Evolutionary conservation across 2,329 filamentous ascomycete genomes (phyloP), one percentile per base, ranked within the genome.

Genomic region (Talaromyces sp.): DNA sequence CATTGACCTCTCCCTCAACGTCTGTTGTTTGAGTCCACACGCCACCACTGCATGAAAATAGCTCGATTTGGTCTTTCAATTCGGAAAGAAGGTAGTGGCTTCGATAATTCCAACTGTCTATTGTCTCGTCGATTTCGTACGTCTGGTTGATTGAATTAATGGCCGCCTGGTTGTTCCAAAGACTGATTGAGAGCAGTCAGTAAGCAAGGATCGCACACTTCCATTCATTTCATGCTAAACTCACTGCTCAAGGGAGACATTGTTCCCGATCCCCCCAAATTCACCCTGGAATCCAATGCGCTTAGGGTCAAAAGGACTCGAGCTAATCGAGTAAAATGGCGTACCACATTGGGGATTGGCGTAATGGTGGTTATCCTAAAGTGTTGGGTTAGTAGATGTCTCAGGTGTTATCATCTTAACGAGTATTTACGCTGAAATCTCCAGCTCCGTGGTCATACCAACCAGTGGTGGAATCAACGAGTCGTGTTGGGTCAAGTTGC

Each of bases 1-100:
- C 89, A 66, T 91, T 91, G 8, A 91, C 86, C 70, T 91, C 89
- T 4, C 88, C 88, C 70, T 91, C 88, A 0, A 91, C 88, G 67
- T 91, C 89, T 0, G 86, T 89, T 0, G 88, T 91, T 76, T 91
- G 88, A 0, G 89, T 91, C 82, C 87, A 91, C 0, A 91, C 83
- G 10, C 83, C 89, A 0, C 85, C 88, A 36, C 84, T 88, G 74
- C 89, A 91, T 0, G 84, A 80, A 61, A 81, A 90, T 10, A 74
- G 74, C 62, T 84, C 79, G 12, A 80, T 72, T 63, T 85, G 83
- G 2, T 81, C 79, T 12, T 70, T 68, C 2, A 85, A 71, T 62
- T 85, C 81, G 3, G 57, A 65, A 2, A 84, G 74, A 1, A 85
- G 70, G 14, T 82, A 67, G 50, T 87, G 82, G 0, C 84, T 82